Evolutionary conservation across 768 basidiomycete genomes (phyloP).

Genomic region (Kwoniella shandongensis): DNA sequence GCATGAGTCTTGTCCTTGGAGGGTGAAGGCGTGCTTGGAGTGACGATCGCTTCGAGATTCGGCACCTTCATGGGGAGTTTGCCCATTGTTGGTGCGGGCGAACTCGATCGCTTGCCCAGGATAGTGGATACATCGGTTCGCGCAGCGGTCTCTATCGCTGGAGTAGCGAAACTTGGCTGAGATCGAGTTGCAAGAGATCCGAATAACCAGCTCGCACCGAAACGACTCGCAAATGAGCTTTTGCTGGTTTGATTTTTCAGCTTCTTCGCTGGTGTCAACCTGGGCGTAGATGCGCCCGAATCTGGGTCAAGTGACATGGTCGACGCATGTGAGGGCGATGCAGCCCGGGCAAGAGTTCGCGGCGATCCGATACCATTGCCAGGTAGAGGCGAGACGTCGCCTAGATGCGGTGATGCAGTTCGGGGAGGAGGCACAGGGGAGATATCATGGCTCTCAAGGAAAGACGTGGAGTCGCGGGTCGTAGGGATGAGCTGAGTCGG

Average conservation of each 20-base stretch:
- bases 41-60: conserved; percentile 19
- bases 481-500: too few species aligned
- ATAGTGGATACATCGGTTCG: conserved; percentile 37
- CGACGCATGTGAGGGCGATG: conserved; percentile 27
- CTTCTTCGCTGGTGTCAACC: conserved; percentile 34
- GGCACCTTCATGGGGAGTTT: conserved; percentile 1
- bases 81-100: conserved; percentile 1
- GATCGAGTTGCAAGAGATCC: conserved; percentile 33
- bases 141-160: conserved; percentile 37
- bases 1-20: conserved; percentile 14
- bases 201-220: conserved; percentile 45
- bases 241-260: conserved; percentile 34
- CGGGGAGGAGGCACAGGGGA: background rate
- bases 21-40: conserved; percentile 24
- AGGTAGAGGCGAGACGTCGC: too few species aligned
- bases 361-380: too few species aligned
- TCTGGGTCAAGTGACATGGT: conserved; percentile 13
- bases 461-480: too few species aligned
- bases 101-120: conserved; percentile 11
- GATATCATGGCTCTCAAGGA: background rate
- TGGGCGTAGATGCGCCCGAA: conserved; percentile 42
- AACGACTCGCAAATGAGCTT: conserved; percentile 35
- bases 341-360: background rate
- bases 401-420: background rate
- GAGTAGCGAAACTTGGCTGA: conserved; percentile 42